These are phyloP conservation scores for Didymella segeticola DNA, from an alignment of 2,329 filamentous ascomycete genomes.

Conservation along the genomic window DNA sequence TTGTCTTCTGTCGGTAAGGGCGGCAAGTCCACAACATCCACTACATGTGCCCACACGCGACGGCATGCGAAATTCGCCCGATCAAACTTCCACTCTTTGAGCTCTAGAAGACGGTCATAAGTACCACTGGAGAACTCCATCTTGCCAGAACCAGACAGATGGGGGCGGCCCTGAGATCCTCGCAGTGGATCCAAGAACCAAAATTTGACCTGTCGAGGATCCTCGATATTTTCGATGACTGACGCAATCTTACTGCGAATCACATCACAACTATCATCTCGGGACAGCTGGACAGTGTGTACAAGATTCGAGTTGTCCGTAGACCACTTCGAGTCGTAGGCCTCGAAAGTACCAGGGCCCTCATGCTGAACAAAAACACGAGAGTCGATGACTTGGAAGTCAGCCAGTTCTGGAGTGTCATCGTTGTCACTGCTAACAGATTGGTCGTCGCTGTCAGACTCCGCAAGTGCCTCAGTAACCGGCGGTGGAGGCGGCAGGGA, in stretches of 20 bases:
- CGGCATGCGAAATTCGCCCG: constrained; percentile 30
- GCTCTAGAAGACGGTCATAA: constrained; percentile 34
- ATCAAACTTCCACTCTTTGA: constrained; percentile 37
- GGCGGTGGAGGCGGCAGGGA: constrained; percentile 20
- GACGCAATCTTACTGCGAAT: constrained; percentile 41
- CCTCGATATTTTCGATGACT: constrained; percentile 38
- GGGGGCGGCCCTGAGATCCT: constrained; percentile 39
- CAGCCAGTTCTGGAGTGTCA: constrained; percentile 18
- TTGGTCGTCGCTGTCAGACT: constrained; percentile 10
- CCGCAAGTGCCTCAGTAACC: constrained; percentile 7
- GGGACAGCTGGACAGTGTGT: constrained; percentile 30
- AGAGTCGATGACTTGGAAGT: constrained; percentile 46
- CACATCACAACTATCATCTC: constrained; percentile 35
- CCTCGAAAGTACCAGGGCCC: constrained; percentile 47
- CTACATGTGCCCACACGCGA: constrained; percentile 45
- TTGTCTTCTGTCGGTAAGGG: constrained; percentile 32
- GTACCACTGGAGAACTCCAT: constrained; percentile 43
- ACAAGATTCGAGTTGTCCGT: constrained; percentile 20
- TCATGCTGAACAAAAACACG: constrained; percentile 43
- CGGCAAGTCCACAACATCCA: constrained; percentile 40
- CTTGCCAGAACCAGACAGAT: constrained; percentile 39
- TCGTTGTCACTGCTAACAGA: background rate
- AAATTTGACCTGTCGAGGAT: constrained; percentile 49
- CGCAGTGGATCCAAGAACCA: constrained; percentile 47
- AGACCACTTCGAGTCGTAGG: constrained; percentile 38